Evolutionary conservation across 108 stramenopile genomes (phyloP), one percentile per base, ranked within the genome.

Genomic region (Fistulifera pelliculosa): DNA sequence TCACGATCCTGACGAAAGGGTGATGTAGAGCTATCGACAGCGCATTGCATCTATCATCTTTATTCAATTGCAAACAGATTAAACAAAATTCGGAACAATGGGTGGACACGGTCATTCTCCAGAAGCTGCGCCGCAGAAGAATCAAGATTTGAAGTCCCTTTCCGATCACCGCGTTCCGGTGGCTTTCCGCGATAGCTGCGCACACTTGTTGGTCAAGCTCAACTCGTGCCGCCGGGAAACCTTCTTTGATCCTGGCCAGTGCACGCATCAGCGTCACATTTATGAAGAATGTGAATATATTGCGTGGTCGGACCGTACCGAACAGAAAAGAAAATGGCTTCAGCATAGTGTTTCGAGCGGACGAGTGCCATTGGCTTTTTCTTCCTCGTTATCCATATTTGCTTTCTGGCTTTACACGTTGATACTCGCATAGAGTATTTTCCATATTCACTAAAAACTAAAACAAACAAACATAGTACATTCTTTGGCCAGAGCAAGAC

Each of bases 281-380:
- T 96, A 94, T 61, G 96, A 96, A 76, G 90, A 94, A 60, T 96
- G 96, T 60, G 71, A 87, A 77, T 96, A 96, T 58, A 84, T 87
- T 68, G 75, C 92, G 7, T 93, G 81, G 70, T 64, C 85, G 61
- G 81, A 90, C 65, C 74, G 92, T 49, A 69, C 79, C 16, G 79
- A 78, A 60, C 72, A 74, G 41, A 89, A 89, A 76, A 76, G 54
- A 65, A 64, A 49, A 40, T 13, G 17, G 27, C 14, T 3, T 25
- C 19, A 31, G 27, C 14, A 48, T 11, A 5, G 43, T 28, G 22
- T 19, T 26, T 12, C 25, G 10, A 11, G 52, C 52, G 16, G 54
- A 19, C 18, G 54, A 55, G 16, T 15, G 10, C n/a, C 38, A 38
- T 16, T 41, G 41, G 26, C 47, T n/a, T n/a, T n/a, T n/a, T n/a